A percentile compares a stretch with the other conserved stretches of the same genome.
These are phyloP conservation scores for Globisporangium ultimum DNA, from an alignment of 352 stramenopile species.

Conservation along the genomic window DNA sequence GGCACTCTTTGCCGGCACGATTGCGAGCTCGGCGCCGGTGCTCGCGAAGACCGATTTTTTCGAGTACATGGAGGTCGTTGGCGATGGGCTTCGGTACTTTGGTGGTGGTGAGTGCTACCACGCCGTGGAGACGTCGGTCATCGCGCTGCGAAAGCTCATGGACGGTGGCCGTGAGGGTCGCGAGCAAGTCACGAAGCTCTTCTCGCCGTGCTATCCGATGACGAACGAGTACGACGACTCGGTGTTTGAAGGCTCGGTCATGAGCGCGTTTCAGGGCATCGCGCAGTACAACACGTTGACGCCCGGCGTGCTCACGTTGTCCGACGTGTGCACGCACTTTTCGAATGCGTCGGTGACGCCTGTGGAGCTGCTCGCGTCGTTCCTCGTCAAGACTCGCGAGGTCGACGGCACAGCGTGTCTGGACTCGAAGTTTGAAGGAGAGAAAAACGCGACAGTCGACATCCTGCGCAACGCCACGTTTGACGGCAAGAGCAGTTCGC, in stretches of 20 bases:
- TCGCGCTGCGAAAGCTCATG: slow-evolving; percentile 47
- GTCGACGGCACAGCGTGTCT: slow-evolving; percentile 37
- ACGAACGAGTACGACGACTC: slow-evolving; percentile 78
- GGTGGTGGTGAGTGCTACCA: slow-evolving; percentile 79
- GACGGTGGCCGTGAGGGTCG: slow-evolving; percentile 44
- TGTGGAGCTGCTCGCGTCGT: slow-evolving; percentile 46
- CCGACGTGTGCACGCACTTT: slow-evolving; percentile 66
- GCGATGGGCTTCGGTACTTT: slow-evolving; percentile 76
- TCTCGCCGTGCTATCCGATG: slow-evolving; percentile 71
- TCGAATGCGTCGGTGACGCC: slow-evolving; percentile 20
- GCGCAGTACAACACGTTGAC: slow-evolving; percentile 69
- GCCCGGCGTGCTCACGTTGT: slow-evolving; percentile 45
- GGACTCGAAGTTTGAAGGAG: slow-evolving; percentile 79
- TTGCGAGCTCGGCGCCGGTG: slow-evolving; percentile 90
- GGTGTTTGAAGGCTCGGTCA: slow-evolving; percentile 71
- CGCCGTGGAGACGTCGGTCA: slow-evolving; percentile 59
- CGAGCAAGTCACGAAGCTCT: slow-evolving; percentile 41
- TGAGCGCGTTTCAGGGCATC: slow-evolving; percentile 78
- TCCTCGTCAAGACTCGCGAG: slow-evolving; percentile 51
- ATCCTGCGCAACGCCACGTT: slow-evolving; percentile 57
- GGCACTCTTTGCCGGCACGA: slow-evolving; percentile 88
- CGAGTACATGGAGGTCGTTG: slow-evolving; percentile 89
- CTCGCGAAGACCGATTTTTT: slow-evolving; percentile 78
- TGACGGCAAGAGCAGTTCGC: slow-evolving; percentile 61
- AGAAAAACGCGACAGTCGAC: slow-evolving; percentile 59